A percentile compares a stretch with the other conserved stretches of the same genome.
These are phyloP conservation scores for Pyrus betulifolia DNA, from an alignment of 306 rosid genomes.

Conservation along the genomic window DNA sequence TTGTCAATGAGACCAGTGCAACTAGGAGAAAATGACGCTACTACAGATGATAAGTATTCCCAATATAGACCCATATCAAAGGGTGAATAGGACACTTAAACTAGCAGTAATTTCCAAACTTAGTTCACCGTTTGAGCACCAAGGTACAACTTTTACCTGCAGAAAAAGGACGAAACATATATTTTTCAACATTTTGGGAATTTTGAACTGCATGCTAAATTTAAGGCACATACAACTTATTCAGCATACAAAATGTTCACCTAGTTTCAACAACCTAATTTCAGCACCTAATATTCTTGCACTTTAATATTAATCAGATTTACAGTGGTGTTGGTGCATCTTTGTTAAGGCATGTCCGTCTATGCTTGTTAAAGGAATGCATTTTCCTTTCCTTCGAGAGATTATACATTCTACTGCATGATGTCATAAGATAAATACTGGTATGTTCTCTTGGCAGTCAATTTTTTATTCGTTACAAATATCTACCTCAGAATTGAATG, in stretches of 20 bases:
- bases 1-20: neutral
- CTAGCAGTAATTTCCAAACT: too few species aligned
- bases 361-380: neutral
- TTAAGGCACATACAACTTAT: neutral
- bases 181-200: too few species aligned
- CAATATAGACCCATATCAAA: too few species aligned
- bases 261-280: too few species aligned
- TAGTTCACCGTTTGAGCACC: too few species aligned
- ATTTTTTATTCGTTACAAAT: neutral
- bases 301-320: too few species aligned
- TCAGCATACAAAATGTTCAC: neutral
- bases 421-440: neutral
- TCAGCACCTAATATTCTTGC: too few species aligned
- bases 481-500: constrained; percentile 77
- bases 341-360: neutral
- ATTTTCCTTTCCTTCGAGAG: neutral
- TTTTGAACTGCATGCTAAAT: too few species aligned
- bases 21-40: neutral
- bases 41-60: neutral
- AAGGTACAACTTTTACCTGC: too few species aligned
- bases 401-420: neutral
- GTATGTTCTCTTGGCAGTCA: neutral
- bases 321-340: neutral
- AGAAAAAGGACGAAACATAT: too few species aligned
- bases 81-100: too few species aligned